Evolutionary conservation across 2,329 filamentous ascomycete genomes (phyloP).

Genomic region (Scorias spongiosa): DNA sequence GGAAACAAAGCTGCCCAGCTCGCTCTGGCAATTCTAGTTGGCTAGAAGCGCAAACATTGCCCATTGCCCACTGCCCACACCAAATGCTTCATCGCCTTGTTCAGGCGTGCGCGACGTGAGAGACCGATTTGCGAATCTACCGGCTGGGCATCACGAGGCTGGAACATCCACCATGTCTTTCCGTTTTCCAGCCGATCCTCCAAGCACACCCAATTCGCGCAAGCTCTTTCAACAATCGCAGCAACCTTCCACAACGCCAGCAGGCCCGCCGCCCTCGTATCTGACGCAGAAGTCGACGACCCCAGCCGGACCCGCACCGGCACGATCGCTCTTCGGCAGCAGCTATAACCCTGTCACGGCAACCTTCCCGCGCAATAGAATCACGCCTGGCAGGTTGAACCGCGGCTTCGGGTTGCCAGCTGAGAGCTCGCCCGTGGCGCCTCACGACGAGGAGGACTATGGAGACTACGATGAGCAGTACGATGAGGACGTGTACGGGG

Average conservation of each 20-base stretch:
- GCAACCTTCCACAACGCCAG: slow-evolving; percentile 22
- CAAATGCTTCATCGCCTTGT: too few relatives aligned
- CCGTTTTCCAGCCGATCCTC: slow-evolving; percentile 8
- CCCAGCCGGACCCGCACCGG: slow-evolving; percentile 18
- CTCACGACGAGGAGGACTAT: slow-evolving; percentile 18
- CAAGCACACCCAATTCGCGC: slow-evolving; percentile 14
- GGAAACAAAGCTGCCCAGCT: too few relatives aligned
- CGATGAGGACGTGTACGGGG: slow-evolving; percentile 13
- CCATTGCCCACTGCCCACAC: too few relatives aligned
- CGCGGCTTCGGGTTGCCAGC: slow-evolving; percentile 20
- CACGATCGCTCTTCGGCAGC: slow-evolving; percentile 20
- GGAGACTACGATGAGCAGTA: slow-evolving; percentile 23
- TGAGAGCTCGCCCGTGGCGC: slow-evolving; percentile 21
- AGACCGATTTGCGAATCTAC: too few relatives aligned
- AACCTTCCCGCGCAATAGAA: slow-evolving; percentile 12
- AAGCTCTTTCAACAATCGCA: slow-evolving; percentile 5
- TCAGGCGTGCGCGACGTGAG: too few relatives aligned
- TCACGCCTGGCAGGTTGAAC: slow-evolving; percentile 7
- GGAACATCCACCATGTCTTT: slow-evolving; percentile 6
- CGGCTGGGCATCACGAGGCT: too few relatives aligned
- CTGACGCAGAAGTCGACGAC: slow-evolving; percentile 20
- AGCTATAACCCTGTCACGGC: slow-evolving; percentile 16
- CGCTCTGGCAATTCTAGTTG: too few relatives aligned
- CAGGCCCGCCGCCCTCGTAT: slow-evolving; percentile 19
- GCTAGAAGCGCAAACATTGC: too few relatives aligned